Evolutionary conservation across 2,329 filamentous ascomycete genomes (phyloP).

Genomic region (Botrytis galanthina): DNA sequence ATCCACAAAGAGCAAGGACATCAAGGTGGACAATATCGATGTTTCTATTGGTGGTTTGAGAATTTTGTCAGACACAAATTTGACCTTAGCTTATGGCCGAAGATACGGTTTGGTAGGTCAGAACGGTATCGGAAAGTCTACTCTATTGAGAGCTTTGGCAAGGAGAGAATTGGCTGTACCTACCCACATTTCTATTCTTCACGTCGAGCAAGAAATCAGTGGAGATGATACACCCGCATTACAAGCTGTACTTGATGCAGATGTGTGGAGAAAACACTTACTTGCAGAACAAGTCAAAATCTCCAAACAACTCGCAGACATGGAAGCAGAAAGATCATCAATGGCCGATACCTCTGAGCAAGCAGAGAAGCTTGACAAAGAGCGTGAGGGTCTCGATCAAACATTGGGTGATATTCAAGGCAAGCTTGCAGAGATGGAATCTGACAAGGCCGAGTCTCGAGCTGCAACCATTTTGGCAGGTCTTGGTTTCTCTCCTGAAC

Average conservation of each 20-base stretch:
- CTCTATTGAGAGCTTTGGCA: slow-evolving; percentile 86
- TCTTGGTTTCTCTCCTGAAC: slow-evolving; percentile 91
- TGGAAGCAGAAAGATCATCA: slow-evolving; percentile 73
- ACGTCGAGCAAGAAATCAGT: slow-evolving; percentile 97
- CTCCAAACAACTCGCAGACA: slow-evolving; percentile 66
- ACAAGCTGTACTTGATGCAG: slow-evolving; percentile 93
- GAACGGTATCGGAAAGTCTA: slow-evolving; percentile 98
- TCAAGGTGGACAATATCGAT: slow-evolving; percentile 96
- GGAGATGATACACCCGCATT: slow-evolving; percentile 94
- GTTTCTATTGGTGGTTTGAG: slow-evolving; percentile 85
- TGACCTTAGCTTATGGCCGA: slow-evolving; percentile 88
- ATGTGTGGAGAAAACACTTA: slow-evolving; percentile 97
- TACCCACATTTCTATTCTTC: slow-evolving; percentile 96
- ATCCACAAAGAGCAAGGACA: slow-evolving; percentile 92
- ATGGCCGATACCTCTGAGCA: slow-evolving; percentile 92
- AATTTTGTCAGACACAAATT: slow-evolving; percentile 84
- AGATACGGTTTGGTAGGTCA: slow-evolving; percentile 97
- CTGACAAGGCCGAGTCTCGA: slow-evolving; percentile 93
- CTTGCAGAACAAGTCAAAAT: slow-evolving; percentile 89
- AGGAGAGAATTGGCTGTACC: slow-evolving; percentile 92
- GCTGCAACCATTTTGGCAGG: slow-evolving; percentile 95
- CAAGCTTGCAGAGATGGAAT: slow-evolving; percentile 97
- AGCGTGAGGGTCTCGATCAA: slow-evolving; percentile 85
- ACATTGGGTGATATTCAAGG: slow-evolving; percentile 87
- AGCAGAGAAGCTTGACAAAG: slow-evolving; percentile 77